Evolutionary conservation across 768 basidiomycete genomes (phyloP), one percentile per base, ranked within the genome.

Genomic region (Lentinus brumalis): DNA sequence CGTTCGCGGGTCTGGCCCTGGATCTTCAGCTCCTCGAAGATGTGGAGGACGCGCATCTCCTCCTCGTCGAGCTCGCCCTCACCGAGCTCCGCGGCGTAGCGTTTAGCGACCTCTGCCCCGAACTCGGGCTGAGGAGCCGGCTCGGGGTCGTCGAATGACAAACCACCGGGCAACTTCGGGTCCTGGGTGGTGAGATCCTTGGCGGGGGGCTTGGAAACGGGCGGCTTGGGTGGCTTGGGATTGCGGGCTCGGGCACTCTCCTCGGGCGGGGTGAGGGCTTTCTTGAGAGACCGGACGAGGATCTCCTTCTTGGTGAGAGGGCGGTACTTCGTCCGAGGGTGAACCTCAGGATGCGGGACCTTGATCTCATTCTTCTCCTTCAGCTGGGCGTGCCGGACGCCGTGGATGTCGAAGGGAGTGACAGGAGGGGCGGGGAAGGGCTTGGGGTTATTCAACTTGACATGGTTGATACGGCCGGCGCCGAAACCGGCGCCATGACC

Each of bases 371-470:
- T 42, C 42, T 50, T 39, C 30, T 26, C 8, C 14, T 41, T 38
- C 14, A 57, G 26, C 16, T 50, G 16, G 32, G 54, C 50, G 54
- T 49, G 60, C 8, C 53, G 60, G 50, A 18, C 26, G 54, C 49
- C 32, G 30, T 42, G 49, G 21, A 61, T 21, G 54, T 61, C 42
- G 54, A 39, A 26, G 6, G 54, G 54, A n/a, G 8, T 61, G 5
- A 54, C 54, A 5, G 60, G 41, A 9, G 53, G 50, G 21, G 39
- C 31, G 14, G 54, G 54, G 35, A 39, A 61, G 35, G 45, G 55
- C 60, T 61, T 61, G 29, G 54, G 60, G 10, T 54, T 54, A 42
- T 52, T 54, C 26, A 61, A 38, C 21, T 52, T 16, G 30, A 53
- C 53, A 4, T 18, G 31, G 40, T 55, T 50, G 40, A 49, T 60